Evolutionary conservation across 1,284 basidiomycete genomes (phyloP).

Genomic region (Anthracocystis panici-leucophaei): DNA sequence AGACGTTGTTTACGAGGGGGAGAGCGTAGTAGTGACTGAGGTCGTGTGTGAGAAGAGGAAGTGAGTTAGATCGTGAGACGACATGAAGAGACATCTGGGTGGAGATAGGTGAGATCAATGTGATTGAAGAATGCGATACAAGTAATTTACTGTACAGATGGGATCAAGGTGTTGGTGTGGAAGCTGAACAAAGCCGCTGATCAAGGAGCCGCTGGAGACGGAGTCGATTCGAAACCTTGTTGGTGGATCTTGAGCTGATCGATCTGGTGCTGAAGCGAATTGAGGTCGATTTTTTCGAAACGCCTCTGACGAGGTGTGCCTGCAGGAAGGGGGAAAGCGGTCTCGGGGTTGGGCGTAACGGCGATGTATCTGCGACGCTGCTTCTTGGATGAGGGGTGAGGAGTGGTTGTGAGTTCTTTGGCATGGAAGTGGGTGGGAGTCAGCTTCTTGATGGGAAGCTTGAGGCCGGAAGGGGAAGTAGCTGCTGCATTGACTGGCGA

Average conservation of each 20-base stretch:
- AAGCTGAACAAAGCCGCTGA: background rate
- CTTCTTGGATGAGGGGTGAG: constrained; percentile 63
- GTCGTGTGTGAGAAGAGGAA: background rate
- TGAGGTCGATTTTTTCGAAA: constrained; percentile 64
- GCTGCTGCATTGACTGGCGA: constrained; percentile 9
- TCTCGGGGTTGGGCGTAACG: constrained; percentile 55
- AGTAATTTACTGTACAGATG: constrained; percentile 48
- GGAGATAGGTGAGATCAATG: background rate
- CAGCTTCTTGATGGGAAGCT: constrained; percentile 46
- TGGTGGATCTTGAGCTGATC: constrained; percentile 51
- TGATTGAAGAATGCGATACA: constrained; percentile 16
- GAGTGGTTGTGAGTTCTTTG: constrained; percentile 30
- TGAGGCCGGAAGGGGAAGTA: constrained; percentile 29
- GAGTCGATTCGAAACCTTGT: constrained; percentile 19
- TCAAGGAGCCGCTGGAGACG: constrained; percentile 17
- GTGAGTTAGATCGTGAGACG: background rate
- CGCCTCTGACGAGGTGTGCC: constrained; percentile 52
- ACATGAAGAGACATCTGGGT: background rate
- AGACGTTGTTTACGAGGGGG: background rate
- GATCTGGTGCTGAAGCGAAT: constrained; percentile 53
- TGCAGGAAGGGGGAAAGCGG: constrained; percentile 44
- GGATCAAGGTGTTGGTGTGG: background rate
- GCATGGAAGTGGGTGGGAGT: constrained; percentile 39
- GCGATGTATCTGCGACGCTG: constrained; percentile 63
- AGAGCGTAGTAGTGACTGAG: background rate